A percentile compares a stretch with the other conserved stretches of the same genome.
phyloP scores from a whole-genome alignment of 106 monocot genomes.

The Phalaenopsis aphrodite region DNA sequence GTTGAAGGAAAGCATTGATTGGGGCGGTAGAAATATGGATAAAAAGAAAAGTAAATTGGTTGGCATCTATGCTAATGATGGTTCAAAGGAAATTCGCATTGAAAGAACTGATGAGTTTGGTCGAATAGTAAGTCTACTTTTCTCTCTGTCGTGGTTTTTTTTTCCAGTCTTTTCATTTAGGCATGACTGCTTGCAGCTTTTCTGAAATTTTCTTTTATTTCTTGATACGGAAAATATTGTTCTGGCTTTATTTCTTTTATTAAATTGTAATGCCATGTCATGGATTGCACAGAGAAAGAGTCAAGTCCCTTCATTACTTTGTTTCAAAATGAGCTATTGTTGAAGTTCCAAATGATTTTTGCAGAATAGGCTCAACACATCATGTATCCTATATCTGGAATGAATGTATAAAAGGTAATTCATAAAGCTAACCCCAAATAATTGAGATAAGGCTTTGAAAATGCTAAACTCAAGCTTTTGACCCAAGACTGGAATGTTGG shows the following conservation, averaged over 20 bases:
- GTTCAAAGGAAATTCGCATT: conserved; percentile 87
- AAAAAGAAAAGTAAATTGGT: conserved; percentile 97
- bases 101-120: conserved; percentile 95
- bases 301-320: background rate
- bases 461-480: too few relatives aligned
- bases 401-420: too few relatives aligned
- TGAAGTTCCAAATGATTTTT: background rate
- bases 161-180: background rate
- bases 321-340: background rate
- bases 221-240: background rate
- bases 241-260: background rate
- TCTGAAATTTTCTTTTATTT: background rate
- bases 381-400: background rate
- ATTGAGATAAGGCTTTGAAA: too few relatives aligned
- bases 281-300: background rate
- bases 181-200: background rate
- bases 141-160: background rate
- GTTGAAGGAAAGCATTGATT: conserved; percentile 76
- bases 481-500: too few relatives aligned
- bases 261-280: background rate
- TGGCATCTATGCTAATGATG: conserved; percentile 66
- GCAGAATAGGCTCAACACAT: background rate
- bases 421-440: too few relatives aligned
- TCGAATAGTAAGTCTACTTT: conserved; percentile 62
- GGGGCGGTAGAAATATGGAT: conserved; percentile 96